phyloP scores from a whole-genome alignment of 371 early-diverging fungal species.

The Hamiltosporidium magnivora region DNA sequence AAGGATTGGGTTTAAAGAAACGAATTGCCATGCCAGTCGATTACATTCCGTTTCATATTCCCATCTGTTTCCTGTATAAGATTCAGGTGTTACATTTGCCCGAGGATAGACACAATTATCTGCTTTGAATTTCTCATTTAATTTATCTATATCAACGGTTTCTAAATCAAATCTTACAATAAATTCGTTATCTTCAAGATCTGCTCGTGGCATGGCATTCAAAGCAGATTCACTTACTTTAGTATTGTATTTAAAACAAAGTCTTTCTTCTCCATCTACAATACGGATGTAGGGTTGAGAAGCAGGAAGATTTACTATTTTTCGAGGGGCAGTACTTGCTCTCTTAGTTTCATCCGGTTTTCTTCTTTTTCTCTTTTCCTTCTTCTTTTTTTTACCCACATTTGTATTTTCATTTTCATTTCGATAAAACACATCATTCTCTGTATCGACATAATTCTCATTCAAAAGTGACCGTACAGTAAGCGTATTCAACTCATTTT shows the following conservation, averaged over 20 bases:
- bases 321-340: neutral
- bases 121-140: conserved; percentile 63
- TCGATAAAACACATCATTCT: too few relatives aligned
- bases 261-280: conserved; percentile 55
- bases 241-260: conserved; percentile 58
- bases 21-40: conserved; percentile 70
- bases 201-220: conserved; percentile 43
- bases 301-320: conserved; percentile 57
- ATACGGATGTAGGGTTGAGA: conserved; percentile 53
- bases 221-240: conserved; percentile 53
- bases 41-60: conserved; percentile 77
- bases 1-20: conserved; percentile 66
- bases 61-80: conserved; percentile 75
- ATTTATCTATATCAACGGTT: conserved; percentile 57
- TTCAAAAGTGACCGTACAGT: too few relatives aligned
- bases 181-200: conserved; percentile 59
- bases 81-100: conserved; percentile 61
- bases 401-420: too few relatives aligned
- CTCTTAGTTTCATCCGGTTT: neutral
- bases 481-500: too few relatives aligned
- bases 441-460: too few relatives aligned
- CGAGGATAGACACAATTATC: conserved; percentile 73
- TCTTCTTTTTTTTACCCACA: too few relatives aligned
- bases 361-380: neutral
- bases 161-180: conserved; percentile 67